Percentiles rank a stretch among this genome's conserved stretches.
phyloP scores from a whole-genome alignment of 371 early-diverging fungal species.

The Nematocida ironsii region DNA sequence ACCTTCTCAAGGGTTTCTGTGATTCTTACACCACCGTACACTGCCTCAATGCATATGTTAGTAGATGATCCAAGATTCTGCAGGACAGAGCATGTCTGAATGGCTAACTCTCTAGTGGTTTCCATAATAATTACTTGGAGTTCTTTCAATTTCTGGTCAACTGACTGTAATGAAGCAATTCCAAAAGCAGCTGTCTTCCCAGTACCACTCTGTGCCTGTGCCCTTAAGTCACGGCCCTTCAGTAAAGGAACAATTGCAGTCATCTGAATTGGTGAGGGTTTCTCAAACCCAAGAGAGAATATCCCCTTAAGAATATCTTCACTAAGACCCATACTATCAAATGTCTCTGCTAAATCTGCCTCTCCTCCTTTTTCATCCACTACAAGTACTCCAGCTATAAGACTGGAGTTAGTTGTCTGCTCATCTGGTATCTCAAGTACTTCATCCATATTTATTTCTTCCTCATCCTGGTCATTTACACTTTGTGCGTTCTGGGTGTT shows the following conservation, averaged over 20 bases:
- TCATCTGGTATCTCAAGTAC: constrained; percentile 23
- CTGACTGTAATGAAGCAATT: constrained; percentile 85
- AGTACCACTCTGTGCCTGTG: constrained; percentile 77
- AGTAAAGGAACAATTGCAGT: constrained; percentile 92
- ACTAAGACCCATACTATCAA: constrained; percentile 74
- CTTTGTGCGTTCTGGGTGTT: background rate
- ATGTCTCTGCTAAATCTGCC: constrained; percentile 59
- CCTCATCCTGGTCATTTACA: constrained; percentile 6
- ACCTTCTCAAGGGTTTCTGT: constrained; percentile 83
- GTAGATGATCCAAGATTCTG: constrained; percentile 82
- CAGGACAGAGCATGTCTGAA: constrained; percentile 87
- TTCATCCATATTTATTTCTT: constrained; percentile 42
- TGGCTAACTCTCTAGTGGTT: constrained; percentile 96
- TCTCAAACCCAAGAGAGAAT: constrained; percentile 92
- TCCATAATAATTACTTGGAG: constrained; percentile 93
- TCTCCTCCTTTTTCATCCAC: constrained; percentile 54
- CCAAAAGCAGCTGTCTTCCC: constrained; percentile 99
- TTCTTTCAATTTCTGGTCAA: constrained; percentile 77
- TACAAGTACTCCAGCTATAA: constrained; percentile 43
- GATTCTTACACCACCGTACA: constrained; percentile 90
- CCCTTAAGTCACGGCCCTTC: constrained; percentile 78
- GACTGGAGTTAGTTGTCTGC: constrained; percentile 4
- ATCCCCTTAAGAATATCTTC: constrained; percentile 92
- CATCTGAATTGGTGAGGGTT: constrained; percentile 95
- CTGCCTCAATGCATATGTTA: constrained; percentile 86